Base-by-base conservation (phyloP, 257 asterid genomes). In the Galeopsis tetrahit region DNA sequence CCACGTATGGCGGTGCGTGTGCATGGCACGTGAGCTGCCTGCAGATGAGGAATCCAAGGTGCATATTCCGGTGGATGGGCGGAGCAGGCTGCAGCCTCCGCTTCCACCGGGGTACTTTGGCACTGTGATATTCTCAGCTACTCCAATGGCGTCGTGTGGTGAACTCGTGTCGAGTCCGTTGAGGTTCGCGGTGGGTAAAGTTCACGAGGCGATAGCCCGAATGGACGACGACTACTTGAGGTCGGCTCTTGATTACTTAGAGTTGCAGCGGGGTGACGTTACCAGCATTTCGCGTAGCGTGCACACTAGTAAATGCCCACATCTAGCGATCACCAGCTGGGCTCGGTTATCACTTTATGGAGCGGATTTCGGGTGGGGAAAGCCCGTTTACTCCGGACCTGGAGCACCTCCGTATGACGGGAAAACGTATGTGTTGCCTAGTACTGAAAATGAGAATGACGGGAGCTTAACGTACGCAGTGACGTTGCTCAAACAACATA, bases 321-420 rank as follows among this genome's bases (percentile, higher is more conserved):
- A 89, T 71, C 80, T 84, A 9, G 86, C 88, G 68, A 76, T 89
- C 1, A 82, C 82, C 0, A 87, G 90, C n/a, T 89, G 96, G 94
- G 83, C 69, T 9, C 60, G 89, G 80, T 68, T 90, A 21, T 89
- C 92, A 0, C 44, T 87, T 21, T 88, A 87, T 40, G 89, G 87
- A 3, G 89, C 92, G 0, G 95, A 88, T 78, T 90, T 90, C 10
- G 90, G 96, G 28, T 21, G 28, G 28, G 28, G 28, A 21, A 21
- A 21, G 28, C 28, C 28, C 28, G 28, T 21, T 21, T 21, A 21
- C 28, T 21, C 28, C 28, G 28, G 28, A 21, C 28, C 28, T 21
- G 28, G 28, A 21, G 28, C 85, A 2, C 73, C 79, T 31, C 87
- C 80, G 0, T 79, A 31, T 35, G 96, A 90, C 79, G 95, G 96